Evolutionary conservation across 2,329 filamentous ascomycete genomes (phyloP).

Genomic region (Leptographium galeiforme): DNA sequence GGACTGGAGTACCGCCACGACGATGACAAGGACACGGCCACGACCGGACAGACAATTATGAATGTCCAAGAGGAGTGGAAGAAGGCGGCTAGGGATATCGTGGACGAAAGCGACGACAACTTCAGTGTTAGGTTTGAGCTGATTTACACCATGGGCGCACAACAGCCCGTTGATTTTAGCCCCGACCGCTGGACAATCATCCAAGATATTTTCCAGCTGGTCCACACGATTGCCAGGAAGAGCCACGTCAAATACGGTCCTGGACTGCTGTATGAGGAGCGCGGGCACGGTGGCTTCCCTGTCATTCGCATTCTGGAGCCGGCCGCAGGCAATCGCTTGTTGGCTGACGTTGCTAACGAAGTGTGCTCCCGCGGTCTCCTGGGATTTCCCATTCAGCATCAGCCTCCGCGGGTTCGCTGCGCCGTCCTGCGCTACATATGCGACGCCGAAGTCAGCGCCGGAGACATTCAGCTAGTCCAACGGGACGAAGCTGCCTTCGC

Average conservation of each 20-base stretch:
- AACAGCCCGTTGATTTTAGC: conserved; percentile 34
- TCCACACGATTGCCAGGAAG: background rate
- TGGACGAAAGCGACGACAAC: conserved; percentile 55
- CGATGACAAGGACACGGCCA: background rate
- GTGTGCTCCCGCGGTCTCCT: background rate
- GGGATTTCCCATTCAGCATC: conserved; percentile 27
- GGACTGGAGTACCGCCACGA: conserved; percentile 31
- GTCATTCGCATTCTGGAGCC: background rate
- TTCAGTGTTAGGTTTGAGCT: conserved; percentile 48
- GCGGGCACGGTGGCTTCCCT: background rate
- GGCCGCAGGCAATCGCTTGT: background rate
- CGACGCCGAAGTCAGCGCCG: conserved; percentile 14
- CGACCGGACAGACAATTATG: conserved; percentile 15
- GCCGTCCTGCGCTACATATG: conserved; percentile 26
- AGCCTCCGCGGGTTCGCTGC: background rate
- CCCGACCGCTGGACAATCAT: conserved; percentile 43
- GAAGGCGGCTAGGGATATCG: conserved; percentile 34
- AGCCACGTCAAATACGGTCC: background rate
- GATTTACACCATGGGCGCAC: conserved; percentile 46
- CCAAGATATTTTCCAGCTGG: conserved; percentile 28
- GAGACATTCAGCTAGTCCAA: conserved; percentile 11
- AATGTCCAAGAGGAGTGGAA: conserved; percentile 13
- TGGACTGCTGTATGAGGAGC: background rate
- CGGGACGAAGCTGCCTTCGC: background rate
- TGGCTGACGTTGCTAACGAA: background rate